Evolutionary conservation across 257 asterid species (phyloP), one percentile per base, ranked within the genome.

Genomic region (Solanum lycopersicoides): DNA sequence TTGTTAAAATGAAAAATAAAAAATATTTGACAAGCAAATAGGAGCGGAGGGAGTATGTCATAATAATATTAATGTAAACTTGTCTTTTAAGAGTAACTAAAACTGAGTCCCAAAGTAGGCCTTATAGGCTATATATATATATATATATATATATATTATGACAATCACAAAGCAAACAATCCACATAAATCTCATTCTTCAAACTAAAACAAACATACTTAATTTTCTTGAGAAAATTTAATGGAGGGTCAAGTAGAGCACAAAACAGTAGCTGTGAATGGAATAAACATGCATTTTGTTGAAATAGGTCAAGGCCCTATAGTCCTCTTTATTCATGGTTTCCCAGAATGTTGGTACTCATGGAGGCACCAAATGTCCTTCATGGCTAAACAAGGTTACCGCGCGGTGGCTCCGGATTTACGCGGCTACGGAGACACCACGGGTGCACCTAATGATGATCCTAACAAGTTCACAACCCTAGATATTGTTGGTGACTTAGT

Each of bases 331-430:
- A 93, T 95, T 91, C 98, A 94, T 88, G 98, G 98, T 34, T 95
- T 95, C 92, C 98, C 98, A 1, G 96, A 95, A 23, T 92, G 91
- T 87, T 96, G 98, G 98, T 96, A 91, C 94, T 89, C 98, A 20
- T 96, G 98, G 98, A 92, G 98, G 53, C 97, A 94, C 90, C 98
- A 96, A 90, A 90, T 96, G 88, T 23, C 65, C 50, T 94, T 89
- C 93, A 82, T 95, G 85, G 94, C 98, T 60, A 63, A 84, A 87
- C 92, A 86, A 13, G 95, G 97, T 39, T 90, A 89, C 91, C 93
- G 94, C 3, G 97, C 94, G 2, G 89, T 95, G 34, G 96, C 98
- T 9, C 96, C 97, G 30, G 97, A 96, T 88, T 98, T 94, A 89
- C 97, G 98, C n/a, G 98, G 98, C 45, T 95, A 63, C 83, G 97